Evolutionary conservation across 352 stramenopile genomes (phyloP), one percentile per base, ranked within the genome.

Genomic region (Phytophthora lateralis): DNA sequence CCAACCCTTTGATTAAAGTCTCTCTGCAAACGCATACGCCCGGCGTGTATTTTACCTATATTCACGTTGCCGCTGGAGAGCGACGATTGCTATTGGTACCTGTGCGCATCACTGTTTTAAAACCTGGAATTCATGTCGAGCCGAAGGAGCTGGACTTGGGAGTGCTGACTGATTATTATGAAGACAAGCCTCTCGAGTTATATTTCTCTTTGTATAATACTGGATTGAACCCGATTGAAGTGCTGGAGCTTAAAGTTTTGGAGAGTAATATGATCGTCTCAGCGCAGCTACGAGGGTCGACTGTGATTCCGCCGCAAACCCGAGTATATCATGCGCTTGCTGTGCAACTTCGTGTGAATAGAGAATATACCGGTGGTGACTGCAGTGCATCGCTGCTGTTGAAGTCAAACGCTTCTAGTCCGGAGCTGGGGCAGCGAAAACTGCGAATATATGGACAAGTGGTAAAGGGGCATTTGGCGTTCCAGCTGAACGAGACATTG

Each of bases 121-220:
- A 67, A 27, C 60, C 66, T 37, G 63, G 69, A 20, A 48, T 86
- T n/a, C 60, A 79, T 29, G 49, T 84, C 11, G 67, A 78, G 29
- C 76, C 74, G 1, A 58, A 49, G 9, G 51, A 69, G 6, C 29
- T 84, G 18, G 57, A 80, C 18, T 29, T 86, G 17, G 76, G 76
- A 3, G 44, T 80, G 15, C 41, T 85, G 15, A 72, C 66, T 12
- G 48, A 66, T 11, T 21, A 58, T 4, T 42, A 79, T 34, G 54
- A 70, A 6, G 53, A 78, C 41, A 20, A 66, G 9, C 45, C 62
- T 30, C 68, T 62, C 21, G 27, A 78, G 29, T 27, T 80, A 37
- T 42, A 48, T 42, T 62, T 88, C 38, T 54, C 65, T 7, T 21
- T 87, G 30, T 66, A 77, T 38, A 89, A 90, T 62, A 67, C 73